Conservation (phyloP, 352 stramenopile species). For the Phytophthora vignae region DNA sequence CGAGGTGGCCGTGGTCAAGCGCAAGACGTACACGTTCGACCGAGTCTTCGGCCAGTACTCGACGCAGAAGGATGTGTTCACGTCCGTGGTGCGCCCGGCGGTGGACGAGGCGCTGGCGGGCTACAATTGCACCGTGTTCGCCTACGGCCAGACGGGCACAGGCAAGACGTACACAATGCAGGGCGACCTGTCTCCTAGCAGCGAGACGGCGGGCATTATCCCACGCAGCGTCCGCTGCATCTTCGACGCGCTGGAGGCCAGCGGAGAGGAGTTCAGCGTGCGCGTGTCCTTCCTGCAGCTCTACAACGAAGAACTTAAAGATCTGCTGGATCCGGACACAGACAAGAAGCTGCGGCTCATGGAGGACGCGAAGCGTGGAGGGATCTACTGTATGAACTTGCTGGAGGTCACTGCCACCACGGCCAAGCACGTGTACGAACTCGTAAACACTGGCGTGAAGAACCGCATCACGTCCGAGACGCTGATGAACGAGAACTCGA, state of each 20-base stretch:
- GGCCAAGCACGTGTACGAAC: constrained; percentile 84
- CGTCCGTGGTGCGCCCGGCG: constrained; percentile 91
- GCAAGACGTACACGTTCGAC: constrained; percentile 93
- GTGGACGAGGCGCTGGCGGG: constrained; percentile 96
- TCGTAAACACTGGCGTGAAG: constrained; percentile 91
- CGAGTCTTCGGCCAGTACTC: constrained; percentile 96
- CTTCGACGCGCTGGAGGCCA: constrained; percentile 94
- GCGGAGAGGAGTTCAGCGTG: constrained; percentile 93
- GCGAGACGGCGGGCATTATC: constrained; percentile 95
- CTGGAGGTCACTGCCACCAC: constrained; percentile 89
- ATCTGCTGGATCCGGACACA: constrained; percentile 87
- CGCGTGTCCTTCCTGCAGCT: constrained; percentile 98
- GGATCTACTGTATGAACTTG: constrained; percentile 91
- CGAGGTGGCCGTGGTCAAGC: constrained; percentile 88
- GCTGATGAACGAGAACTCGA: constrained; percentile 96
- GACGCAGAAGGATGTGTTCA: constrained; percentile 98
- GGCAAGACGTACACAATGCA: constrained; percentile 99
- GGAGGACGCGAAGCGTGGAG: constrained; percentile 88
- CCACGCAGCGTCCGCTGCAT: constrained; percentile 94
- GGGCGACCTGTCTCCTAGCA: constrained; percentile 86
- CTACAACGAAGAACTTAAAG: constrained; percentile 98
- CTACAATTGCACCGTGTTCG: constrained; percentile 97
- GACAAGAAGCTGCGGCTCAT: constrained; percentile 90
- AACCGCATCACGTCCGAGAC: constrained; percentile 94
- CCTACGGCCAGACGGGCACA: constrained; percentile 97